A percentile compares a stretch with the other conserved stretches of the same genome.
phyloP scores from a whole-genome alignment of 139 green algal species.

The Dunaliella primolecta region DNA sequence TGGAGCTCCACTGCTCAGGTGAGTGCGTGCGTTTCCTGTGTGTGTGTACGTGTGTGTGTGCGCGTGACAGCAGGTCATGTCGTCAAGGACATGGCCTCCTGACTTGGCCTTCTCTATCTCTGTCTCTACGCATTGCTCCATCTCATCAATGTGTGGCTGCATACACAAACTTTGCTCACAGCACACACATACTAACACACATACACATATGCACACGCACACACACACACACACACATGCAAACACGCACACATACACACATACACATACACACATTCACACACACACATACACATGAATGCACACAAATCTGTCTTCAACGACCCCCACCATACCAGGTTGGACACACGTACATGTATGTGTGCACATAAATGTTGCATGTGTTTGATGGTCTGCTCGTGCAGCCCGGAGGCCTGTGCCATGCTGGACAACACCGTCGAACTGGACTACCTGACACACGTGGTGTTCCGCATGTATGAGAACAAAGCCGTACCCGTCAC shows the following conservation, averaged over 20 bases:
- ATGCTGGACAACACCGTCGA: slow-evolving; percentile 62
- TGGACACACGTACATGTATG: neutral
- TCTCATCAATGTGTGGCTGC: no score
- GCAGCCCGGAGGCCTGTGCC: neutral
- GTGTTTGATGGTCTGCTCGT: neutral
- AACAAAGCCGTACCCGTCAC: slow-evolving; percentile 74
- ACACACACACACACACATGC: neutral
- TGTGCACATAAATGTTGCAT: neutral
- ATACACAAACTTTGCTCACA: neutral
- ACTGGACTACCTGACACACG: slow-evolving; percentile 95
- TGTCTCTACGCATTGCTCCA: no score
- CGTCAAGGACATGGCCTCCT: neutral
- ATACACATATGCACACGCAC: neutral
- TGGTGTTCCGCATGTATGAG: slow-evolving; percentile 96
- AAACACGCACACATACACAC: neutral
- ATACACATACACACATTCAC: neutral
- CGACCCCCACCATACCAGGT: neutral
- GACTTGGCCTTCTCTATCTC: no score
- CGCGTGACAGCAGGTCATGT: neutral
- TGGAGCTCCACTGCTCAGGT: neutral
- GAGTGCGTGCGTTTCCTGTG: neutral
- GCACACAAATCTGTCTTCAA: neutral
- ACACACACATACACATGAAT: neutral
- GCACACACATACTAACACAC: neutral
- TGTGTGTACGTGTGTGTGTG: neutral